These are phyloP conservation scores for Chara braunii DNA, from an alignment of 139 green algal species.

Conservation along the genomic window DNA sequence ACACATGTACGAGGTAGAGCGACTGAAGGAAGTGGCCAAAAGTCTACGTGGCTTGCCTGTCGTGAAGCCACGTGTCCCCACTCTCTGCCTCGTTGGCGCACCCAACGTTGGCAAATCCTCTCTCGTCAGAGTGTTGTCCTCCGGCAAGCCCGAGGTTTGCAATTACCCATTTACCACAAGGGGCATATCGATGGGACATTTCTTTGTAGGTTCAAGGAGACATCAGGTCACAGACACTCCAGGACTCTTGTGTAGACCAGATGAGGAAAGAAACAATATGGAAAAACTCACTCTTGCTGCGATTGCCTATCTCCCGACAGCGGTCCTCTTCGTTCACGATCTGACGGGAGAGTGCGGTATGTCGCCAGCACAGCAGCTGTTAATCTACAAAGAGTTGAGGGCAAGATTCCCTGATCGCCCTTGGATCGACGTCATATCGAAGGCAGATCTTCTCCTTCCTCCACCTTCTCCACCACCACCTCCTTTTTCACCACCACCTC, in stretches of 20 bases:
- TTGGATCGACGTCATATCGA: slow-evolving; percentile 90
- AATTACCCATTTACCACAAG: slow-evolving; percentile 98
- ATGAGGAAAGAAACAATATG: slow-evolving; percentile 83
- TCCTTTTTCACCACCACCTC: too few species aligned
- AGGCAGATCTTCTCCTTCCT: slow-evolving; percentile 72
- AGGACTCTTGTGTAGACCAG: slow-evolving; percentile 68
- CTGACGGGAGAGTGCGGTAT: slow-evolving; percentile 85
- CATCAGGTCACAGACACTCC: slow-evolving; percentile 95
- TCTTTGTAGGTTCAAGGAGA: slow-evolving; percentile 67
- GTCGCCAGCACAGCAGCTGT: slow-evolving; percentile 26
- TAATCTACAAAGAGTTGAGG: slow-evolving; percentile 48
- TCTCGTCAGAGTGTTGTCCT: slow-evolving; percentile 78
- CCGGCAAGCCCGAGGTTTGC: slow-evolving; percentile 62
- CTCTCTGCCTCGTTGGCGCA: slow-evolving; percentile 74
- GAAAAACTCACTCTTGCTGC: slow-evolving; percentile 86
- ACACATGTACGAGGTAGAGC: slow-evolving; percentile 48
- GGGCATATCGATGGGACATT: slow-evolving; percentile 95
- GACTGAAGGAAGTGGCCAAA: slow-evolving; percentile 65
- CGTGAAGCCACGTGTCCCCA: slow-evolving; percentile 74
- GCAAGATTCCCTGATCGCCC: slow-evolving; percentile 60
- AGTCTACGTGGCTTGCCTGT: slow-evolving; percentile 63
- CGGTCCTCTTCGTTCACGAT: slow-evolving; percentile 82
- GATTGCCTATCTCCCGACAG: slow-evolving; percentile 74
- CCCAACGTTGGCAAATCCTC: slow-evolving; percentile 92
- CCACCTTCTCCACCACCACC: neutral